Evolutionary conservation across 2,329 filamentous ascomycete species (phyloP), one percentile per base, ranked within the genome.

Genomic region (Sclerotiophoma versabilis): DNA sequence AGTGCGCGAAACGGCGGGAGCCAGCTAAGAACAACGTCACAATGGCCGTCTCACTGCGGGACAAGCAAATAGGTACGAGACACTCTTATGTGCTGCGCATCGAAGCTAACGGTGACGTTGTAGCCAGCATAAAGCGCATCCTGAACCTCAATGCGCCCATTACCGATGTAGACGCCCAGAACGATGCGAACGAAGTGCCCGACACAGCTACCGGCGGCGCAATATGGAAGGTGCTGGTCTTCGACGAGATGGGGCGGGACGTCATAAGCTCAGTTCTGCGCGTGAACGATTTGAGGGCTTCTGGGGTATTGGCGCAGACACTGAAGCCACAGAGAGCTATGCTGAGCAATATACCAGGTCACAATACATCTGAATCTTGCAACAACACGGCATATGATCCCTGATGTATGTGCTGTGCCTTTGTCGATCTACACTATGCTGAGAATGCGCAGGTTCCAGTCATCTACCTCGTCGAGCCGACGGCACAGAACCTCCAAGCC

Each of bases 181-280:
- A 92, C 53, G 74, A 98, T 17, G 34, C 58, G 3, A 52, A 32
- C 42, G 47, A 58, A 19, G 52, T 49, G 23, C 43, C 58, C 8
- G 57, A 58, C 36, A 55, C 63, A 30, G 38, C 58, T 37, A 27
- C 58, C 25, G 54, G 62, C 54, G 53, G 55, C 46, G 58, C 63
- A 47, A 56, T 58, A 59, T 67, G 64, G 64, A 67, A 67, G 49
- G 91, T 98, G 6, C 81, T 99, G 46, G 92, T 99, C 9, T 98
- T 99, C 72, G 96, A 99, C 76, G 90, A 93, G 65, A 78, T 89
- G 65, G 95, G 93, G 41, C 85, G 93, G 74, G 93, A 98, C 84
- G 91, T 99, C 54, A 97, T 99, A 70, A 97, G 92, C 79, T 97
- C 93, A 70, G 93, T 99, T 2, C 81, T 99, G 61, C 85, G 93